A percentile compares a stretch with the other conserved stretches of the same genome.
Conservation (phyloP, 768 basidiomycete genomes). For the Grammothele lineata region DNA sequence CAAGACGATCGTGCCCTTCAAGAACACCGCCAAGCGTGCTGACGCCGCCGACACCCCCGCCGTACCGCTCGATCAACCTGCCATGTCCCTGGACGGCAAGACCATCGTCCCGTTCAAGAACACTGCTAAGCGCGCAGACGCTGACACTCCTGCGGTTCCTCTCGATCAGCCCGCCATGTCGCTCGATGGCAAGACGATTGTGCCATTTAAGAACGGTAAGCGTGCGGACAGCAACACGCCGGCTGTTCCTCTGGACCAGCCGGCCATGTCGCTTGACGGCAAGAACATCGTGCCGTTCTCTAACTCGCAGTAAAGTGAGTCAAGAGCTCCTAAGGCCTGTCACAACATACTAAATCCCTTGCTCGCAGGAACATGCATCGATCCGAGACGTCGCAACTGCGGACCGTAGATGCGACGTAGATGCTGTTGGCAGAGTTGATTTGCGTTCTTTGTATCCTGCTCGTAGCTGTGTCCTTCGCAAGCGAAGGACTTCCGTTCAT, state of each 20-base stretch:
- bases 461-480: slow-evolving; percentile 13
- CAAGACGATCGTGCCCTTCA: slow-evolving; percentile 12
- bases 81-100: slow-evolving; percentile 22
- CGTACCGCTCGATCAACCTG: slow-evolving; percentile 30
- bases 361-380: too few relatives aligned
- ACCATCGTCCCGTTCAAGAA: slow-evolving; percentile 13
- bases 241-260: slow-evolving; percentile 20
- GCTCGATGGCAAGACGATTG: slow-evolving; percentile 26
- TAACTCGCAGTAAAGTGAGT: slow-evolving; percentile 11
- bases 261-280: slow-evolving; percentile 14
- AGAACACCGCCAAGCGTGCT: slow-evolving; percentile 18
- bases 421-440: slow-evolving; percentile 8
- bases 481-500: slow-evolving; percentile 15
- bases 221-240: slow-evolving; percentile 13
- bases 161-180: slow-evolving; percentile 32
- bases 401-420: too few relatives aligned
- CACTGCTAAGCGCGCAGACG: slow-evolving; percentile 15
- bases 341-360: too few relatives aligned
- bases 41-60: slow-evolving; percentile 24
- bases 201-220: slow-evolving; percentile 19
- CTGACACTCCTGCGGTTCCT: too few relatives aligned
- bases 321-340: too few relatives aligned
- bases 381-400: too few relatives aligned
- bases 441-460: slow-evolving; percentile 13
- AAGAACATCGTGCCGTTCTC: slow-evolving; percentile 15